A percentile compares a stretch with the other conserved stretches of the same genome.
Conservation (phyloP, 192 early-diverging fungal species). For the Umbelopsis ramanniana region DNA sequence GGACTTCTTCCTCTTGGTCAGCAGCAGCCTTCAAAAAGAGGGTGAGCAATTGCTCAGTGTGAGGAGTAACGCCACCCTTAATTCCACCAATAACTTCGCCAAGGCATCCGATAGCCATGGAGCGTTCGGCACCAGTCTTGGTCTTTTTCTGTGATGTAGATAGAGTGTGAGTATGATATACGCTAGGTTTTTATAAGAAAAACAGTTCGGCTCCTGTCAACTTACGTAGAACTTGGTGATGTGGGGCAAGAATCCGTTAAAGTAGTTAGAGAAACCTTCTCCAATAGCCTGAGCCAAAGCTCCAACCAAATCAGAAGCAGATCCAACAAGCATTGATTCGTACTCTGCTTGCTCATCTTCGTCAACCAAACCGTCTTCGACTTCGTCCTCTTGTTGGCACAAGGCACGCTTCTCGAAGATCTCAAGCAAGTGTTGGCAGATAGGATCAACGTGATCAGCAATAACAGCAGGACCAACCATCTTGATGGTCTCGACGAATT, state of each 20-base stretch:
- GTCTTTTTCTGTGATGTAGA: slow-evolving; percentile 51
- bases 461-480: slow-evolving; percentile 75
- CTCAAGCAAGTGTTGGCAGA: slow-evolving; percentile 47
- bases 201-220: no score
- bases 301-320: slow-evolving; percentile 83
- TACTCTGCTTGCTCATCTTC: slow-evolving; percentile 87
- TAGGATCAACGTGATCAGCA: slow-evolving; percentile 47
- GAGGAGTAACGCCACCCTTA: slow-evolving; percentile 59
- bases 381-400: slow-evolving; percentile 74
- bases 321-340: slow-evolving; percentile 79
- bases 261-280: slow-evolving; percentile 72
- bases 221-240: slow-evolving; percentile 76
- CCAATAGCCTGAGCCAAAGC: slow-evolving; percentile 77
- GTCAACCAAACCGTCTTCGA: slow-evolving; percentile 66
- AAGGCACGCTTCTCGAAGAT: slow-evolving; percentile 76
- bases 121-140: slow-evolving; percentile 75
- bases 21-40: slow-evolving; percentile 71
- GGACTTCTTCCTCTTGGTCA: slow-evolving; percentile 82
- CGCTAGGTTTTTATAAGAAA: no score
- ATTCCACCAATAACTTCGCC: slow-evolving; percentile 78
- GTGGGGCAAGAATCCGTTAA: slow-evolving; percentile 78
- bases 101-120: slow-evolving; percentile 89
- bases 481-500: slow-evolving; percentile 71
- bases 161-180: slow-evolving; percentile 29
- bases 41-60: slow-evolving; percentile 68